A percentile compares a stretch with the other conserved stretches of the same genome.
Conservation (phyloP, 2,329 filamentous ascomycete species). For the Arthroderma uncinatum region DNA sequence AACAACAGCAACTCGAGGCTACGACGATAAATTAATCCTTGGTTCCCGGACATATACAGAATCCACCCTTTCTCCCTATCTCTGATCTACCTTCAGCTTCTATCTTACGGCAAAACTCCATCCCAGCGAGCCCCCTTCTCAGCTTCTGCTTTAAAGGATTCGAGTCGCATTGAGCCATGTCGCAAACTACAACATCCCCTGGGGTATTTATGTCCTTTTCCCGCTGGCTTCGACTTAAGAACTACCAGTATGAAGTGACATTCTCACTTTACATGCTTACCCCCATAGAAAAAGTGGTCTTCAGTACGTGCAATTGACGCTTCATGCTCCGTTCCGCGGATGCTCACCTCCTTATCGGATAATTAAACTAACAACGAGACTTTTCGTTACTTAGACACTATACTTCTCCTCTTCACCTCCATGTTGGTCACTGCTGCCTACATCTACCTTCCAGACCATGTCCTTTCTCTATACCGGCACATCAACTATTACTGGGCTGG, state of each 20-base stretch:
- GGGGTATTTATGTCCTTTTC: constrained; percentile 46
- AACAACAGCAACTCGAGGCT: not conserved
- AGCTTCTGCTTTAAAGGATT: not conserved
- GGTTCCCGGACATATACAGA: not conserved
- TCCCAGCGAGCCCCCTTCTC: not conserved
- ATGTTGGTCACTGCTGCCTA: constrained; percentile 77
- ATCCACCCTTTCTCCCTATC: too few species aligned
- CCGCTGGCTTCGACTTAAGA: constrained; percentile 84
- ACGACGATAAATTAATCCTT: not conserved
- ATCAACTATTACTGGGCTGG: constrained; percentile 93
- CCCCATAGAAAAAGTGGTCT: constrained; percentile 88
- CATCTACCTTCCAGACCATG: constrained; percentile 87
- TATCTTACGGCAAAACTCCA: not conserved
- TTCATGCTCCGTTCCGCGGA: constrained; percentile 8
- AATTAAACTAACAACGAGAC: constrained; percentile 3
- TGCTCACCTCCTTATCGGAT: not conserved
- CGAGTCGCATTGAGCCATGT: constrained; percentile 3
- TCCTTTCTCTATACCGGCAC: constrained; percentile 68
- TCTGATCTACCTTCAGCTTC: too few species aligned
- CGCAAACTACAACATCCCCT: constrained; percentile 20
- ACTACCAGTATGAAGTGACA: constrained; percentile 97
- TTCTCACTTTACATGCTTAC: constrained; percentile 97
- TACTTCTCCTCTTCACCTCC: constrained; percentile 80
- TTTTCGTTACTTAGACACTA: constrained; percentile 54
- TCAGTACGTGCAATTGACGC: constrained; percentile 63